Base-by-base conservation (phyloP, 2,329 filamentous ascomycete species). In the Lasiodiplodia gonubiensis region DNA sequence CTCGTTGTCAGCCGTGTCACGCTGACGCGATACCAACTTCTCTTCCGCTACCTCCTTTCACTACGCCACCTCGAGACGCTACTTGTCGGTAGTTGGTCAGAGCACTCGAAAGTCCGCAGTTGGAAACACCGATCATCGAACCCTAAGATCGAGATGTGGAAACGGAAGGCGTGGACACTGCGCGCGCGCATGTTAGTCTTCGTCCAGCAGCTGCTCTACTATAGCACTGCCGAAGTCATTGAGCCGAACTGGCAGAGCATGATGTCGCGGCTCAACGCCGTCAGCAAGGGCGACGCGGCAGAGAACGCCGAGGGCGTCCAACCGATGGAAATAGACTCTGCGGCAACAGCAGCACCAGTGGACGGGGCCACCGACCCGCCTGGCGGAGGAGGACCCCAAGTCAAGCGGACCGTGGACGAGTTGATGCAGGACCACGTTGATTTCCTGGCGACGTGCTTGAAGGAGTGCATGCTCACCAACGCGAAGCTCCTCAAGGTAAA, bases 341-440 rank as follows among this genome's bases (percentile, higher is more conserved):
- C 30, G n/a, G 66, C 30, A 30, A 59, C 49, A 52, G 16, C 59
- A 64, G 25, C 64, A 51, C 39, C 72, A 68, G 49, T 68, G 65
- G 37, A 70, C 60, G 16, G 59, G 2, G 35, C 30, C 23, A 30
- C 27, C 27, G 73, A 72, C n/a, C 42, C 35, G 2, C 18, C 42
- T 57, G 74, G 75, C 8, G 77, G 79, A 76, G 72, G 75, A 74
- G 66, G 80, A 75, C 70, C 81, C 4, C 73, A 86, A 67, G 84
- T 85, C n/a, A 89, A 88, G 72, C 79, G 93, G 46, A 99, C 95
- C 0, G 95, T 99, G 1, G 95, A 99, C 75, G 93, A 98, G 81
- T 82, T 99, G 75, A 99, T 99, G 95, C 93, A 98, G 81, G 94
- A 98, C 75, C 95, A 99, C 80, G 94, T 99, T 69, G 95, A 98